Evolutionary conservation across 202 grass and related monocot genomes (phyloP).

Genomic region (Zizania palustris): DNA sequence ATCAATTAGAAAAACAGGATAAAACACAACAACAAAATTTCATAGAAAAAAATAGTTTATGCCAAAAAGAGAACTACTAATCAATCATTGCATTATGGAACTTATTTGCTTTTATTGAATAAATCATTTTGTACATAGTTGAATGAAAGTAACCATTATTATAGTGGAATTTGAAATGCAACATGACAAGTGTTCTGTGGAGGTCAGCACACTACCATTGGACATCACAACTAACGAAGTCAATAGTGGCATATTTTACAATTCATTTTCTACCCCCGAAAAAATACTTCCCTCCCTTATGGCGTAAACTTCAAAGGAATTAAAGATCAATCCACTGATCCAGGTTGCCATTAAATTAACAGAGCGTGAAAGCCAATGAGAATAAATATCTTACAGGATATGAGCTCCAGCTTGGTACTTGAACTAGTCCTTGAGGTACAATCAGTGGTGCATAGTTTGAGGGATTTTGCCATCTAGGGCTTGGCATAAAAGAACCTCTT

Average conservation of each 20-base stretch:
- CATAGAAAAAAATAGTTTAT: background rate
- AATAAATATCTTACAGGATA: constrained; percentile 56
- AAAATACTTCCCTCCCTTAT: background rate
- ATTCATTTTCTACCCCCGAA: background rate
- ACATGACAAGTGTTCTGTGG: background rate
- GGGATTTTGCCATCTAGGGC: constrained; percentile 89
- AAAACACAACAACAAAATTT: background rate
- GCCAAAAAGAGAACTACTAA: background rate
- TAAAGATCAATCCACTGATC: background rate
- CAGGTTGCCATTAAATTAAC: constrained; percentile 2
- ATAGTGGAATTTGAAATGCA: background rate
- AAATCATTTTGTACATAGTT: background rate
- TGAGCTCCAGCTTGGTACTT: constrained; percentile 83
- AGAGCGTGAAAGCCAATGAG: background rate
- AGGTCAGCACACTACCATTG: too few species aligned
- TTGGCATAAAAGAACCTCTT: constrained; percentile 89
- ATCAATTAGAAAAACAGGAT: background rate
- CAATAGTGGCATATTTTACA: background rate
- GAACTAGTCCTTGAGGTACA: constrained; percentile 88
- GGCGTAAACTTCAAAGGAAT: background rate
- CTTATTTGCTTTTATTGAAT: background rate
- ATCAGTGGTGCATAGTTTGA: constrained; percentile 88
- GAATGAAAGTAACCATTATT: constrained; percentile 3
- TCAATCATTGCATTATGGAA: background rate
- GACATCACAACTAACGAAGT: constrained; percentile 10